Evolutionary conservation across 805 yeast genomes (phyloP), one percentile per base, ranked within the genome.

Genomic region (Candida loeiensis): DNA sequence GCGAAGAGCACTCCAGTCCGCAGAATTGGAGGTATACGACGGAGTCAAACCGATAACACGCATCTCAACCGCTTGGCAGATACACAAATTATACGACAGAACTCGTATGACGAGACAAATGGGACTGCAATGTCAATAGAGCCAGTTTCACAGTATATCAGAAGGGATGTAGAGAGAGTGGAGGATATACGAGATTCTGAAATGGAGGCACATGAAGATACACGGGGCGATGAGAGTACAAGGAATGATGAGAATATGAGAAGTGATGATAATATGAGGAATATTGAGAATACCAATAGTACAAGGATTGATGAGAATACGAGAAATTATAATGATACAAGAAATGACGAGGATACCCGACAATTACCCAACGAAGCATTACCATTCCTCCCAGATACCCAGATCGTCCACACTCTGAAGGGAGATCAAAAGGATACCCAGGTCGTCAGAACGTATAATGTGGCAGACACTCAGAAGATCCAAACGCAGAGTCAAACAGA

Each of bases 321-420:
- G n/a, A n/a, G n/a, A n/a, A n/a, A n/a, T n/a, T n/a, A n/a, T n/a
- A n/a, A n/a, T n/a, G n/a, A n/a, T n/a, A n/a, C n/a, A n/a, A n/a
- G n/a, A n/a, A n/a, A n/a, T n/a, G n/a, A n/a, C n/a, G n/a, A n/a
- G n/a, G n/a, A n/a, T n/a, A n/a, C n/a, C 4, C 37, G 25, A 22
- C 18, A 16, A 17, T 6, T 26, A n/a, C 30, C 20, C 4, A 20
- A 22, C 3, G 31, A 34, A 25, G 22, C 6, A 12, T 18, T 32
- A 11, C 38, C 26, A 27, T 25, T 13, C 4, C 25, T 37, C 5
- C 35, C 43, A 8, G 36, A 40, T 4, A 19, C 40, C 13, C 40
- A 41, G 24, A 39, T 27, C 8, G 30, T 36, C 8, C n/a, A 48
- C 27, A 43, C 51, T 6, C 51, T 48, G 30, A 17, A 29, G 15